These are phyloP conservation scores for Penicillium egyptiacum DNA, from an alignment of 495 filamentous ascomycete species.

Conservation along the genomic window DNA sequence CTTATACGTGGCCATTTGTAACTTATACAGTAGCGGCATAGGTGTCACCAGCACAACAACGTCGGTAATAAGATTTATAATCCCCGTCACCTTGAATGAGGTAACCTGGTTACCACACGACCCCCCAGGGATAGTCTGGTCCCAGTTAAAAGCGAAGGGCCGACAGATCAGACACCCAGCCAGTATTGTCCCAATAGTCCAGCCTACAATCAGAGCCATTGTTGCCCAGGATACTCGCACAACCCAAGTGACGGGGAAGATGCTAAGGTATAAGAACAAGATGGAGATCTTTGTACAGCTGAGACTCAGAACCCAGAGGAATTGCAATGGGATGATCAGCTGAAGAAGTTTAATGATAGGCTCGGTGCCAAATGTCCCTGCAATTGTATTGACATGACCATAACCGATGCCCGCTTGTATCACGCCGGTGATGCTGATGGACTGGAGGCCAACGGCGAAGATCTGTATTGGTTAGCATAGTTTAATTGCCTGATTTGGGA, in stretches of 20 bases:
- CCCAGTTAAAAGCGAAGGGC: conserved; percentile 48
- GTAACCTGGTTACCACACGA: conserved; percentile 45
- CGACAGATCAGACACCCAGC: conserved; percentile 45
- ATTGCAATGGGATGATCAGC: conserved; percentile 21
- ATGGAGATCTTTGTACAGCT: conserved; percentile 37
- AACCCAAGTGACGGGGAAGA: conserved; percentile 29
- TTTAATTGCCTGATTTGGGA: neutral
- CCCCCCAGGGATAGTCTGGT: conserved; percentile 42
- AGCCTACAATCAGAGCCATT: conserved; percentile 26
- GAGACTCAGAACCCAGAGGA: conserved; percentile 23
- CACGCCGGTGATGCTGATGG: neutral
- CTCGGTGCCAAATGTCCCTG: neutral
- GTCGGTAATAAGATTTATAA: conserved; percentile 46
- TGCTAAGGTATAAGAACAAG: conserved; percentile 33
- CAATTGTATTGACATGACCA: neutral
- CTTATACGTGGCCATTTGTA: neutral
- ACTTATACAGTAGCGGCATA: conserved; percentile 18
- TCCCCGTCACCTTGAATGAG: conserved; percentile 34
- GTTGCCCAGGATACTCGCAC: conserved; percentile 16
- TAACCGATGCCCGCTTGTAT: neutral
- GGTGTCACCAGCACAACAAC: conserved; percentile 42
- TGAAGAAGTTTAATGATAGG: conserved; percentile 20
- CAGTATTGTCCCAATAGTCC: conserved; percentile 27
- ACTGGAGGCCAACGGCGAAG: neutral
- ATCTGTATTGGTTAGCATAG: neutral